Conservation (phyloP, 2,329 filamentous ascomycete genomes). For the Calonectria montana region DNA sequence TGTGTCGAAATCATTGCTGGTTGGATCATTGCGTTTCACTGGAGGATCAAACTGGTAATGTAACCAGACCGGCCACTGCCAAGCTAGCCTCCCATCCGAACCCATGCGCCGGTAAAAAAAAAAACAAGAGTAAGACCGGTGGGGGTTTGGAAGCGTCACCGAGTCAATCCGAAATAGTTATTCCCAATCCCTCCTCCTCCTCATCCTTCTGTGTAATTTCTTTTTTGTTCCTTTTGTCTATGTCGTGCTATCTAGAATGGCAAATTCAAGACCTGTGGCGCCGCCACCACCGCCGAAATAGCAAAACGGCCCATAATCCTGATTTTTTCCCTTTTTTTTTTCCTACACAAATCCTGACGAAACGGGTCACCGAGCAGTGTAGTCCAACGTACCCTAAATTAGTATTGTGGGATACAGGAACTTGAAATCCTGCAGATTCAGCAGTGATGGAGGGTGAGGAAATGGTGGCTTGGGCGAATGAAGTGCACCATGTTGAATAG, state of each 20-base stretch:
- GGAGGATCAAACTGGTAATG: constrained; percentile 15
- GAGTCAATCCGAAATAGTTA: background rate
- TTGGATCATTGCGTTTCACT: constrained; percentile 15
- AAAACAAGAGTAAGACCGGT: constrained; percentile 7
- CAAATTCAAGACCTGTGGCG: background rate
- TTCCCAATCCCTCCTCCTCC: background rate
- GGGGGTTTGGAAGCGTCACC: constrained; percentile 1
- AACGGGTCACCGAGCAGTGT: background rate
- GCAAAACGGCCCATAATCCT: background rate
- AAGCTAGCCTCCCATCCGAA: background rate
- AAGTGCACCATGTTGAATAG: background rate
- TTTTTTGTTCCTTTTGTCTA: background rate
- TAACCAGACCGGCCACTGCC: constrained; percentile 9
- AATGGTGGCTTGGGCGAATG: background rate
- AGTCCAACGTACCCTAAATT: background rate
- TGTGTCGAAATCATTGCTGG: background rate
- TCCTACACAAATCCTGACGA: background rate
- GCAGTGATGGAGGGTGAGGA: background rate
- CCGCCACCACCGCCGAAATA: no score
- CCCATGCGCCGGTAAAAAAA: constrained; percentile 10
- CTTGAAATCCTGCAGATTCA: background rate
- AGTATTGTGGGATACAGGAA: background rate
- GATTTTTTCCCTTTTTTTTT: background rate
- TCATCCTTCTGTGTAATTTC: background rate
- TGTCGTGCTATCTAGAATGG: background rate